A percentile compares a stretch with the other conserved stretches of the same genome.
phyloP scores from a whole-genome alignment of 2,329 filamentous ascomycete species.

The Penicillium sclerotiorum region DNA sequence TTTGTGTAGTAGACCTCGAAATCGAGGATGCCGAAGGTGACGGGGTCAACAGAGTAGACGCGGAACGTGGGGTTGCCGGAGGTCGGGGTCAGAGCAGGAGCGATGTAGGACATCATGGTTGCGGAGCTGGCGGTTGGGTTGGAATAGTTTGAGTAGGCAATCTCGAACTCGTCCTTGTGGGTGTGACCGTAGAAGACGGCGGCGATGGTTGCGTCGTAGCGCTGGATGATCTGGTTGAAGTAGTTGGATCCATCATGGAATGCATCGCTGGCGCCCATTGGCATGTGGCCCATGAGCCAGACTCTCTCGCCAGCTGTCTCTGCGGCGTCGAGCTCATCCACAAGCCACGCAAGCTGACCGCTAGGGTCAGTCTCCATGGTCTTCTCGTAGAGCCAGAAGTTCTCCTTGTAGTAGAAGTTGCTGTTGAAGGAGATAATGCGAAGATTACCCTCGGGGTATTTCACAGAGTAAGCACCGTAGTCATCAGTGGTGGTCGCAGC shows the following conservation, averaged over 20 bases:
- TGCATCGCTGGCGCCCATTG: constrained; percentile 43
- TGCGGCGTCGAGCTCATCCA: constrained; percentile 55
- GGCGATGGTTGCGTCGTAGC: constrained; percentile 18
- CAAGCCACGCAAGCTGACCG: constrained; percentile 57
- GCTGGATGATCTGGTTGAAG: constrained; percentile 20
- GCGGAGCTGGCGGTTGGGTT: constrained; percentile 48
- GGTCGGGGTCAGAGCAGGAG: constrained; percentile 57
- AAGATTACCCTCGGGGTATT: constrained; percentile 51
- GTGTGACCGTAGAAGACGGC: constrained; percentile 19
- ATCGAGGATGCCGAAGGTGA: constrained; percentile 58
- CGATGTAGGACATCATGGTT: constrained; percentile 55
- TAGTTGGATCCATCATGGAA: constrained; percentile 20
- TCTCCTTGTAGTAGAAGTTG: constrained; percentile 56
- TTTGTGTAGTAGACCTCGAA: constrained; percentile 57
- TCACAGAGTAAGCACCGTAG: constrained; percentile 56
- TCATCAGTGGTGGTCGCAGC: constrained; percentile 39
- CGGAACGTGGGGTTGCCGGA: constrained; percentile 60
- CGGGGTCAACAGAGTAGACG: constrained; percentile 60
- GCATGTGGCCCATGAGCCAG: constrained; percentile 61
- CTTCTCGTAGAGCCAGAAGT: constrained; percentile 58
- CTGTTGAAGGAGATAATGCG: constrained; percentile 53
- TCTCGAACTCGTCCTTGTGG: constrained; percentile 24
- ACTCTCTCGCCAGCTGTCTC: constrained; percentile 57
- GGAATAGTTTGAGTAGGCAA: constrained; percentile 55
- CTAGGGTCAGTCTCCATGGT: constrained; percentile 55